Evolutionary conservation across 257 asterid species (phyloP).

Genomic region (Solanum pinnatisectum): DNA sequence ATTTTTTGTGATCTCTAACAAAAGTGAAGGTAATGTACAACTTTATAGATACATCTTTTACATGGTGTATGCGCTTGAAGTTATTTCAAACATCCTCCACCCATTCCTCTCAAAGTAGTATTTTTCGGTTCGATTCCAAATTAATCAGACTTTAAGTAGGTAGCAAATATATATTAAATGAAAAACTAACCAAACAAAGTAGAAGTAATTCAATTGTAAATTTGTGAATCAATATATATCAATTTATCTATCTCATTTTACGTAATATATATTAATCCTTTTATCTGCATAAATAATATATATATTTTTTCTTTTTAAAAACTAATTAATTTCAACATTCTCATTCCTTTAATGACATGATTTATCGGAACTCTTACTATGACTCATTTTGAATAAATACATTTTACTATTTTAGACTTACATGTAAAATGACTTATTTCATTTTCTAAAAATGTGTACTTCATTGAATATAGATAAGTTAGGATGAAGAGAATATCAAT

Average conservation of each 20-base stretch:
- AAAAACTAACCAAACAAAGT: no score
- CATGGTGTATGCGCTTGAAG: neutral
- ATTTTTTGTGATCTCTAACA: neutral
- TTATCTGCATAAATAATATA: neutral
- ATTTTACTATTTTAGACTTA: neutral
- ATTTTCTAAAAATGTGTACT: neutral
- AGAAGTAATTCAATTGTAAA: neutral
- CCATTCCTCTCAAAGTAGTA: neutral
- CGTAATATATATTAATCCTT: no score
- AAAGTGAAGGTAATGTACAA: neutral
- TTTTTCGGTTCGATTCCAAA: neutral
- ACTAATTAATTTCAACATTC: neutral
- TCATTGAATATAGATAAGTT: neutral
- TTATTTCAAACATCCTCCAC: no score
- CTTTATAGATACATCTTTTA: neutral
- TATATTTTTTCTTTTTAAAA: neutral
- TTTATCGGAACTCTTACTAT: neutral
- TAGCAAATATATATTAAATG: neutral
- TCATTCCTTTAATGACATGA: neutral
- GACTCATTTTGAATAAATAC: neutral
- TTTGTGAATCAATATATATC: no score
- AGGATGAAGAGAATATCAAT: neutral
- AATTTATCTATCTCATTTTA: neutral
- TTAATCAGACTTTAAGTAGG: neutral
- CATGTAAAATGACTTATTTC: neutral